Percentiles rank a stretch among this genome's conserved stretches.
Evolutionary conservation across 148 eudicot genomes (phyloP).

Genomic region (Salicornia ramosissima): DNA sequence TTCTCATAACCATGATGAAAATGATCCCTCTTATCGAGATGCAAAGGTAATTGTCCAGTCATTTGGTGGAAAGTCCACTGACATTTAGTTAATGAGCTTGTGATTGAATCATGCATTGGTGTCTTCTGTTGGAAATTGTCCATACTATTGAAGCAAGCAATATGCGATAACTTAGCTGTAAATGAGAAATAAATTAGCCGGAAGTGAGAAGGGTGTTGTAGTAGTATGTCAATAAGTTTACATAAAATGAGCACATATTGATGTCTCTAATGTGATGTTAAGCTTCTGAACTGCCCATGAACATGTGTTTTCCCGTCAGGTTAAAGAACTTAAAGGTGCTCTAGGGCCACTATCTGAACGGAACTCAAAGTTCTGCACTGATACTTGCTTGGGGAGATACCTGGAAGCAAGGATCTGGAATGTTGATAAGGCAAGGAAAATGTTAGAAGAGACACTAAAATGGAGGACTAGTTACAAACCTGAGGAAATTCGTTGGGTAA

Average conservation of each 20-base stretch:
- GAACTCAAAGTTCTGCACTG: constrained; percentile 51
- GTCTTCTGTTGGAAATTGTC: background rate
- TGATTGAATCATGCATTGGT: background rate
- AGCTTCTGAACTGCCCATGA: background rate
- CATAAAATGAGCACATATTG: background rate
- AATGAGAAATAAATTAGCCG: background rate
- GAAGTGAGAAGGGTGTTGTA: background rate
- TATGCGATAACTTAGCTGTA: background rate
- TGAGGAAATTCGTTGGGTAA: constrained; percentile 95
- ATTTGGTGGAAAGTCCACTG: background rate
- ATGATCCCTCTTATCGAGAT: constrained; percentile 34
- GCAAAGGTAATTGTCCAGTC: constrained; percentile 44
- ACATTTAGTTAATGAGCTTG: background rate
- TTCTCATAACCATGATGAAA: constrained; percentile 36
- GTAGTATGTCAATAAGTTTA: background rate
- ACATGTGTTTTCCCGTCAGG: constrained; percentile 28
- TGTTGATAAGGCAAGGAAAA: constrained; percentile 71
- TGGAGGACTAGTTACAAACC: constrained; percentile 89
- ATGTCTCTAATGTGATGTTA: background rate
- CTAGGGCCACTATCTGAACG: constrained; percentile 66
- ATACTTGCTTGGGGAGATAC: constrained; percentile 76
- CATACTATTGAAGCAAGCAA: background rate
- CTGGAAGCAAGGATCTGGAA: constrained; percentile 91
- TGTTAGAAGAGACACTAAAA: constrained; percentile 75
- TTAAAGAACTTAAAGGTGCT: constrained; percentile 55